Base-by-base conservation (phyloP, 371 early-diverging fungal genomes). In the Mucor indicus region DNA sequence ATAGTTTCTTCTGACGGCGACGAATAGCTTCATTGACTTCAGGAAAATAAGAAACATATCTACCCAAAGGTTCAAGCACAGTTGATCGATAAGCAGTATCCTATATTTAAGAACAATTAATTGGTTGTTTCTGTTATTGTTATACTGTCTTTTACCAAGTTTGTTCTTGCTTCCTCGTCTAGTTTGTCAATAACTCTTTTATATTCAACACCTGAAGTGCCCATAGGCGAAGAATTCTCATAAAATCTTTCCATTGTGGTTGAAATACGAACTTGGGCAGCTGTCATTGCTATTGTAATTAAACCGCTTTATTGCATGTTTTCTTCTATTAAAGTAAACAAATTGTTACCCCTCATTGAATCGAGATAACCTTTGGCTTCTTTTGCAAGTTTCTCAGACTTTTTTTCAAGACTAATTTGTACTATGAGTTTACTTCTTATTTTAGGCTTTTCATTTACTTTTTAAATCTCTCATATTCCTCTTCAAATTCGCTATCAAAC, bases 361-460 rank as follows among this genome's bases (percentile, higher is more conserved):
- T 91, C 88, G 29, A 95, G 75, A 63, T 95, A 97, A 20, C 92
- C 93, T 63, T 91, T 92, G n/a, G 98, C 84, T 64, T 97, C 95
- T 49, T 86, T 89, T 55, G 92, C 83, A 4, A 97, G 73, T 35
- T 80, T 84, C 55, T 94, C 92, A 2, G 87, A 79, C 43, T 95
- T 93, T 20, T 77, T 64, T 62, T 96, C 95, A 23, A 95, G 77
- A 32, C 93, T 95, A 55, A 33, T 13, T 33, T 33, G 15, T 4
- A 9, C n/a, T 11, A 54, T 27, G 12, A 2, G 22, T 10, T 40
- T 12, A 36, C 4, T 25, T 5, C n/a, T 2, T 50, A 16, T 2
- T 42, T 31, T 46, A 32, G 32, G n/a, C n/a, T n/a, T n/a, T n/a
- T n/a, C 5, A 55, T 69, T 55, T 76, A 89, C 92, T 52, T 76